Evolutionary conservation across 139 green algal species (phyloP), one percentile per base, ranked within the genome.

Genomic region (Chlamydomonas sphaeroides): DNA sequence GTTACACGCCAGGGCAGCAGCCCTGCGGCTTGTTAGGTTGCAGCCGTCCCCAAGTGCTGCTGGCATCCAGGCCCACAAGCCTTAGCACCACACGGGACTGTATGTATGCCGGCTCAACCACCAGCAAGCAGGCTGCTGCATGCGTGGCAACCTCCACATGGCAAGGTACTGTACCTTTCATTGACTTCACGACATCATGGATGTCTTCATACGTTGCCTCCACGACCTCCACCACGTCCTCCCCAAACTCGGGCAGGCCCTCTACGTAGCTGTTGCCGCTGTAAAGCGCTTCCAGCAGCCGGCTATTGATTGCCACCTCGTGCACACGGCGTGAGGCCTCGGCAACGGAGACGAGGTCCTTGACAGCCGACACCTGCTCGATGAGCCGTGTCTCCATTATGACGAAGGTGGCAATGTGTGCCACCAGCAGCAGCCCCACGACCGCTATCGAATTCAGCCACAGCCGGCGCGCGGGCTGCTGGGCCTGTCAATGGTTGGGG

Each of bases 211-310:
- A 73, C 25, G 48, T 25, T 10, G 3, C 26, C 25, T 4, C 28
- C 20, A 73, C 3, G 1, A 41, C 11, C 6, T 56, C 67, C 11
- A 59, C 26, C 11, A 35, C 36, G 3, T 38, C 36, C 3, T 53
- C 65, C 5, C 38, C 65, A 15, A 53, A 51, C 38, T 33, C 4
- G 18, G 36, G 20, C 65, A 51, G 21, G 4, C 38, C 38, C 65
- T 68, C n/a, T 39, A 21, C 28, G 45, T 76, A 63, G 68, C 45
- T 76, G 68, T 38, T 42, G 68, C n/a, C n/a, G 8, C n/a, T 26
- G 45, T 76, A 77, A 8, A 77, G 68, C 28, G 20, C 4, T 1
- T 42, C 45, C 68, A 77, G 68, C 48, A 45, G 6, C 0, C 68
- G 45, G 3, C 68, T 32, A 14, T 48, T 25, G 14, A 77, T 49